Conservation (phyloP, 2,329 filamentous ascomycete species). For the Claviceps pusilla region DNA sequence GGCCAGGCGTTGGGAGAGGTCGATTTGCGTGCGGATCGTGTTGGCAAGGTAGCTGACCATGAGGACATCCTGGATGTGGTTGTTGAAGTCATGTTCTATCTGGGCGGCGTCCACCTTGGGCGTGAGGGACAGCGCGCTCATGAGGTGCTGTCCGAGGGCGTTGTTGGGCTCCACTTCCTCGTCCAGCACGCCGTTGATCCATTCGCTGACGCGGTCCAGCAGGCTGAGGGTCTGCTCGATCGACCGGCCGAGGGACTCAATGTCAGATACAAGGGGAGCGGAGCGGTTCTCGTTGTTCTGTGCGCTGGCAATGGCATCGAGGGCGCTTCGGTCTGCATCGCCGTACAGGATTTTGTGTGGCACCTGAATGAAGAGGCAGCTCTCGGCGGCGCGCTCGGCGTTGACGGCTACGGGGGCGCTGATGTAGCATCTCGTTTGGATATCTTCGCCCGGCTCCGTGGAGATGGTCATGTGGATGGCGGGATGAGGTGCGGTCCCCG, state of each 20-base stretch:
- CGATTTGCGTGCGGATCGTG: slow-evolving; percentile 97
- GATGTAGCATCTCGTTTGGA: slow-evolving; percentile 88
- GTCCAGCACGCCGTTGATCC: slow-evolving; percentile 85
- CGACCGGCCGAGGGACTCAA: slow-evolving; percentile 74
- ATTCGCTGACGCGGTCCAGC: slow-evolving; percentile 80
- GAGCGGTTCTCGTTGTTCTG: slow-evolving; percentile 64
- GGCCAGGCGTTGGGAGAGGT: slow-evolving; percentile 86
- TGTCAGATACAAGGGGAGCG: slow-evolving; percentile 64
- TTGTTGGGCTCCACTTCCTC: slow-evolving; percentile 83
- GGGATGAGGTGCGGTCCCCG: slow-evolving; percentile 94
- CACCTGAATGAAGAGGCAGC: slow-evolving; percentile 92
- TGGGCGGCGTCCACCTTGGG: slow-evolving; percentile 85
- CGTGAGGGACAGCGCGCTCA: slow-evolving; percentile 82
- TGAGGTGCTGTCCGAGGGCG: slow-evolving; percentile 83
- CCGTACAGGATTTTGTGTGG: slow-evolving; percentile 87
- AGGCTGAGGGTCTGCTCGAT: slow-evolving; percentile 79
- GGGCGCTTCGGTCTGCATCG: slow-evolving; percentile 49
- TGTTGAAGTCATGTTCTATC: slow-evolving; percentile 98
- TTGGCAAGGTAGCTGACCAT: slow-evolving; percentile 97
- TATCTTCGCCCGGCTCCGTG: slow-evolving; percentile 74
- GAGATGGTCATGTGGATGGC: slow-evolving; percentile 92
- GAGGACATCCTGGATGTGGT: slow-evolving; percentile 97
- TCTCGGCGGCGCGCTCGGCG: slow-evolving; percentile 85
- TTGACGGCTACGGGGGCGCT: slow-evolving; percentile 89
- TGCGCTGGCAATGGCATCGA: slow-evolving; percentile 73